These are phyloP conservation scores for Elaphomyces granulatus DNA, from an alignment of 495 filamentous ascomycete species.

Conservation along the genomic window DNA sequence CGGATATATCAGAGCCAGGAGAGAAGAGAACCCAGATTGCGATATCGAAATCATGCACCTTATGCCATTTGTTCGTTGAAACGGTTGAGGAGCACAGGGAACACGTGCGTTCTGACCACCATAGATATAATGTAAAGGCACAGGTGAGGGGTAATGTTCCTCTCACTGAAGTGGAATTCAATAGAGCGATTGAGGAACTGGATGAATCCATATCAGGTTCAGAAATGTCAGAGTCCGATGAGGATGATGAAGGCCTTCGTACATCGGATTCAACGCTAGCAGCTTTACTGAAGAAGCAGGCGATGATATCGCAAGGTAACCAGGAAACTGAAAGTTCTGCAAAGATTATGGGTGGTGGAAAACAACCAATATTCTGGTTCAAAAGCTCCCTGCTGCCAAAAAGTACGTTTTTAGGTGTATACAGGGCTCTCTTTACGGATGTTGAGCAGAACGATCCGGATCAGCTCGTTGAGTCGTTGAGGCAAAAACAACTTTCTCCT, in stretches of 20 bases:
- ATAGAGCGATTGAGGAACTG: constrained; percentile 64
- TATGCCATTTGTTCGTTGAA: constrained; percentile 57
- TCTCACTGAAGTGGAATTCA: constrained; percentile 68
- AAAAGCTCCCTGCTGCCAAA: constrained; percentile 55
- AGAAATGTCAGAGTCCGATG: constrained; percentile 42
- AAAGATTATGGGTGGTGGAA: constrained; percentile 45
- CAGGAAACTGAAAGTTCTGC: constrained; percentile 35
- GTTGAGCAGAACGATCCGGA: constrained; percentile 50
- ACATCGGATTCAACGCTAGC: constrained; percentile 47
- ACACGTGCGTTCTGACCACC: constrained; percentile 83
- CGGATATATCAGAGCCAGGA: constrained; percentile 15
- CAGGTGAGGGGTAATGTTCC: constrained; percentile 54
- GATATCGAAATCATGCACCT: constrained; percentile 61
- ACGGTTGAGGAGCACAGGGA: constrained; percentile 68
- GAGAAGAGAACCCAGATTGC: constrained; percentile 32
- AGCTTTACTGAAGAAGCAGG: constrained; percentile 69
- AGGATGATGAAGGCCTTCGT: constrained; percentile 40
- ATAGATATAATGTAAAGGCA: constrained; percentile 88
- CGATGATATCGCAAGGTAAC: constrained; percentile 43
- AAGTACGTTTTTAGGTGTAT: constrained; percentile 71
- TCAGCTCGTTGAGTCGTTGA: constrained; percentile 48
- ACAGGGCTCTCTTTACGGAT: constrained; percentile 65
- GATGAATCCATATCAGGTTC: constrained; percentile 88
- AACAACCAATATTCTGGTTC: constrained; percentile 75
- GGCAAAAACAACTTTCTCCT: constrained; percentile 59